phyloP scores from a whole-genome alignment of 371 early-diverging fungal genomes.

The Smittium culicis region DNA sequence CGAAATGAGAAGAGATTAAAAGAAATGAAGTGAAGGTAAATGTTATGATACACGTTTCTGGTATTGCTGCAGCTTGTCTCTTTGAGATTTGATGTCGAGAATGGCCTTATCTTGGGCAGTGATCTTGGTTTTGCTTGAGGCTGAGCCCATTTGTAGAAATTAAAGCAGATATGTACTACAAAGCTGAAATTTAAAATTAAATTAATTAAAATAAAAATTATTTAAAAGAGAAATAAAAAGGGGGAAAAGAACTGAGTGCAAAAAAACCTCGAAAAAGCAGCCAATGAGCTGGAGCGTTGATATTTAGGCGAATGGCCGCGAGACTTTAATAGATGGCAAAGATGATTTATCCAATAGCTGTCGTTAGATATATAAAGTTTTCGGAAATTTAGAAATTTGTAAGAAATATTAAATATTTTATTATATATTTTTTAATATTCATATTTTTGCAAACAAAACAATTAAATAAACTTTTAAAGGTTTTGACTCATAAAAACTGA shows the following conservation, averaged over 20 bases:
- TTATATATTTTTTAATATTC: no score
- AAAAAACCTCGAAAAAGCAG: not conserved
- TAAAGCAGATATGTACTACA: no score
- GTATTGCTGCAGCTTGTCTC: constrained; percentile 82
- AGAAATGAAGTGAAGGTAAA: not conserved
- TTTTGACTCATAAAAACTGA: no score
- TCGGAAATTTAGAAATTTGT: no score
- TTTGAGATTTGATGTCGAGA: constrained; percentile 83
- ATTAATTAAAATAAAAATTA: not conserved
- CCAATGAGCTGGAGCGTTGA: no score
- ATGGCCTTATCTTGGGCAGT: constrained; percentile 82
- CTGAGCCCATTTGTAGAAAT: constrained; percentile 36
- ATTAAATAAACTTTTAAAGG: no score
- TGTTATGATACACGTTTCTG: constrained; percentile 53
- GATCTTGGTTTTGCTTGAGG: constrained; percentile 42
- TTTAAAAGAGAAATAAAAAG: not conserved
- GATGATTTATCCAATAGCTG: no score
- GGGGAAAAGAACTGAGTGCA: not conserved
- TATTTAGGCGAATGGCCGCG: not conserved
- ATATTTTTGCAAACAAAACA: no score
- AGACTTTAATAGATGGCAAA: not conserved
- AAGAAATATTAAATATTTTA: no score
- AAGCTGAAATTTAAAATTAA: not conserved
- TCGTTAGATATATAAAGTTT: no score
- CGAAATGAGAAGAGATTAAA: not conserved